Evolutionary conservation across 1,284 basidiomycete species (phyloP).

Genomic region (Apiotrichum sp.): DNA sequence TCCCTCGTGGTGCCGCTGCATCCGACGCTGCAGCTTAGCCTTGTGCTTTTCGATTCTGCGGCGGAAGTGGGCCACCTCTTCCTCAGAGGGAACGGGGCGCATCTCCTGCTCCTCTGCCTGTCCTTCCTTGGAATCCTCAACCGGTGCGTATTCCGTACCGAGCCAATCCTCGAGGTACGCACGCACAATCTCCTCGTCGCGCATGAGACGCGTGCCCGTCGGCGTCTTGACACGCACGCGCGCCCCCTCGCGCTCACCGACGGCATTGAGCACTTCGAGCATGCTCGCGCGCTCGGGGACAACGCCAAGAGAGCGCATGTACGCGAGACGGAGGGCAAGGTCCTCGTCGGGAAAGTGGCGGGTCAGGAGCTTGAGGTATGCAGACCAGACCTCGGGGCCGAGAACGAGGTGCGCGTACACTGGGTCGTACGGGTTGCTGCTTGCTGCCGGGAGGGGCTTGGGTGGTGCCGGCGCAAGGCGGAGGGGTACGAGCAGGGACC

Average conservation of each 20-base stretch:
- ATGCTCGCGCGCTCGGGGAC: conserved; percentile 56
- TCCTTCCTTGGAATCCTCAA: conserved; percentile 18
- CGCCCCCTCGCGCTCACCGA: conserved; percentile 62
- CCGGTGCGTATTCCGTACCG: too few species aligned
- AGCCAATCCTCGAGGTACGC: conserved; percentile 66
- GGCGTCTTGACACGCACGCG: conserved; percentile 54
- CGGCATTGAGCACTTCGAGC: conserved; percentile 60
- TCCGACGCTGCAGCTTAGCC: not conserved
- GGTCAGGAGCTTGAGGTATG: conserved; percentile 62
- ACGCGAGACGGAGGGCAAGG: conserved; percentile 56
- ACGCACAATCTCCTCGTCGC: conserved; percentile 53
- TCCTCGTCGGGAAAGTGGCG: conserved; percentile 46
- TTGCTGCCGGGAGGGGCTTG: not conserved
- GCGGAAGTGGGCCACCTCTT: conserved; percentile 24
- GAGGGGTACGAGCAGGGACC: not conserved
- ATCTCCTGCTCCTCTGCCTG: conserved; percentile 34
- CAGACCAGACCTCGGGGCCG: conserved; percentile 53
- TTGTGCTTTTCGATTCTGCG: not conserved
- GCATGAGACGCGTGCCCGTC: conserved; percentile 25
- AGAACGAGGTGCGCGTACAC: conserved; percentile 52
- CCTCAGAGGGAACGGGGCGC: conserved; percentile 51
- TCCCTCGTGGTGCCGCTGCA: too few species aligned
- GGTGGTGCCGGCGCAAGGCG: not conserved
- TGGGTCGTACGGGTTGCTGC: too few species aligned
- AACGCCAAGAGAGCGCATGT: conserved; percentile 64